phyloP scores from a whole-genome alignment of 805 yeast genomes.

The Saccharomycopsis guyanensis region DNA sequence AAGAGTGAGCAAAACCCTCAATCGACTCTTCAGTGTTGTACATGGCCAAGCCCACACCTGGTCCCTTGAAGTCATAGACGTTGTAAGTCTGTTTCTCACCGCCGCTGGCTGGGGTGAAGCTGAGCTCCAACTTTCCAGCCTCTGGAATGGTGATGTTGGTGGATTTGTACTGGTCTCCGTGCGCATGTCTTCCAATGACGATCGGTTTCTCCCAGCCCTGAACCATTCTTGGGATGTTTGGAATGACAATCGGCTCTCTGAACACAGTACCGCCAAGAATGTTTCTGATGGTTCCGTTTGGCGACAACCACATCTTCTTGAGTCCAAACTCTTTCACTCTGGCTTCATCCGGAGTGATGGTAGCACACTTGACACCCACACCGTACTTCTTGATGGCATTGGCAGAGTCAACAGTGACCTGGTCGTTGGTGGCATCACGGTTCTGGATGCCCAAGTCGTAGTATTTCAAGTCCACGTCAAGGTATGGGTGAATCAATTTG shows the following conservation, averaged over 20 bases:
- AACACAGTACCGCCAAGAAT: constrained; percentile 94
- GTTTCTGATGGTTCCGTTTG: constrained; percentile 95
- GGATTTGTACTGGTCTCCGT: constrained; percentile 94
- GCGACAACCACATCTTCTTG: constrained; percentile 96
- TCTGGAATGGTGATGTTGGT: constrained; percentile 74
- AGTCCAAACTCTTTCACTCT: constrained; percentile 85
- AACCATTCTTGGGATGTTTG: constrained; percentile 77
- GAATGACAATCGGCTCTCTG: constrained; percentile 92
- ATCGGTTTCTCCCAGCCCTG: constrained; percentile 94
- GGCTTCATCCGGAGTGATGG: constrained; percentile 97
- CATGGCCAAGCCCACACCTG: constrained; percentile 83
- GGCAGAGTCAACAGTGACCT: constrained; percentile 86
- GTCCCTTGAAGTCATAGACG: constrained; percentile 60
- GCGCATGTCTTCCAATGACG: constrained; percentile 95
- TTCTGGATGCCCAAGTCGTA: constrained; percentile 83
- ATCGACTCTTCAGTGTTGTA: constrained; percentile 93
- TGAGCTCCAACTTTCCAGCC: constrained; percentile 73
- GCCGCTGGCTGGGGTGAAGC: constrained; percentile 64
- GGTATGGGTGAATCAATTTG: constrained; percentile 74
- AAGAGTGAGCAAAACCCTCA: constrained; percentile 83
- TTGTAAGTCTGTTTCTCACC: constrained; percentile 45
- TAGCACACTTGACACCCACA: constrained; percentile 96
- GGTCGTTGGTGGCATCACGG: constrained; percentile 82
- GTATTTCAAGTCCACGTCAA: constrained; percentile 83
- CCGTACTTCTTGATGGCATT: constrained; percentile 80